Evolutionary conservation across 176 grass and related monocot genomes (phyloP).

Genomic region (Phoenix roebelenii): DNA sequence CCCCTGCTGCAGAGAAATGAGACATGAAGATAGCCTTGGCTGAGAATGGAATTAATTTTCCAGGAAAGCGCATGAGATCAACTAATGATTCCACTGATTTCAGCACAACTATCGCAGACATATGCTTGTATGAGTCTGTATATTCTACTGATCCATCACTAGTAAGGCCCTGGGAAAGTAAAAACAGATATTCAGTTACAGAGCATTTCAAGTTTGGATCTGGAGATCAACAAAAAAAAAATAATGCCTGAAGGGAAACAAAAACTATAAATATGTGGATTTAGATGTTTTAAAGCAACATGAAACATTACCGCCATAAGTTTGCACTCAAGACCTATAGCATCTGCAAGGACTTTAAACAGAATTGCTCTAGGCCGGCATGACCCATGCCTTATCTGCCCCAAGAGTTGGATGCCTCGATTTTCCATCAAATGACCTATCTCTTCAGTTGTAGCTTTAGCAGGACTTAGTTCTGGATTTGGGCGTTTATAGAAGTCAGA

Average conservation of each 20-base stretch:
- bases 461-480: constrained; percentile 69
- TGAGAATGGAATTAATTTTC: constrained; percentile 88
- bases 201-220: not conserved
- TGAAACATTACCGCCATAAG: constrained; percentile 59
- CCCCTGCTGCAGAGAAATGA: constrained; percentile 81
- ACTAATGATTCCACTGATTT: constrained; percentile 72
- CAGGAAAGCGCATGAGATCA: constrained; percentile 95
- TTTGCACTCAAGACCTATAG: constrained; percentile 84
- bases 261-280: too few relatives aligned
- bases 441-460: constrained; percentile 70
- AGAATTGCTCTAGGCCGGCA: constrained; percentile 84
- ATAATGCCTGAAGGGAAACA: too few relatives aligned
- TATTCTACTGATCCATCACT: constrained; percentile 70
- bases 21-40: constrained; percentile 64
- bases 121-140: constrained; percentile 80
- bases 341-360: constrained; percentile 94
- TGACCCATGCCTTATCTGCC: constrained; percentile 95
- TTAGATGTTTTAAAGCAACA: too few relatives aligned
- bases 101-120: constrained; percentile 65
- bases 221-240: not conserved
- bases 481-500: constrained; percentile 82
- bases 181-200: constrained; percentile 1
- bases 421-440: constrained; percentile 74
- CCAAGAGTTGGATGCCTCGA: constrained; percentile 68
- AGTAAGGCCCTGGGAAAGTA: constrained; percentile 59